A percentile compares a stretch with the other conserved stretches of the same genome.
Conservation (phyloP, 108 stramenopile species). For the Cyclotella distinguenda region DNA sequence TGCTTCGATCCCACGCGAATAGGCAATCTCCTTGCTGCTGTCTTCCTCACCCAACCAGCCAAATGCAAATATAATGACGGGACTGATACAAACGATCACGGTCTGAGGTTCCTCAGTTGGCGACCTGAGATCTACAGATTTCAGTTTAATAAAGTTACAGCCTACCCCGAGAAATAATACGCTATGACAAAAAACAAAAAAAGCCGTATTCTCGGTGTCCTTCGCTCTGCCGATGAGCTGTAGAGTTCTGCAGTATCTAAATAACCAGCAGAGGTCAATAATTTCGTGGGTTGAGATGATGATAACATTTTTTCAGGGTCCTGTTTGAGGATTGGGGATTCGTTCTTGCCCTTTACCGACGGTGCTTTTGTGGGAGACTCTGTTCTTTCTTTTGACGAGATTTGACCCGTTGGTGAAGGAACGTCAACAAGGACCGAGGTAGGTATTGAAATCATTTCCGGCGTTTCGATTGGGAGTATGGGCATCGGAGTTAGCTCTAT, state of each 20-base stretch:
- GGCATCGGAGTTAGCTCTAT: background rate
- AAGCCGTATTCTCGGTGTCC: no score
- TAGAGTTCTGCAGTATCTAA: no score
- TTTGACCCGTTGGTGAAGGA: background rate
- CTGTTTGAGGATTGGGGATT: no score
- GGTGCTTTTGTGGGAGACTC: background rate
- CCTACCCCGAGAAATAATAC: no score
- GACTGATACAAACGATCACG: conserved; percentile 53
- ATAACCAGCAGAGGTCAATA: no score
- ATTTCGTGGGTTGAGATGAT: no score
- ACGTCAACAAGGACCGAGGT: conserved; percentile 3
- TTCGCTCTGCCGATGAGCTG: no score
- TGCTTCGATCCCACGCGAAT: conserved; percentile 29
- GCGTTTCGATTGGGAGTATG: background rate
- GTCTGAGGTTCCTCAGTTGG: conserved; percentile 75
- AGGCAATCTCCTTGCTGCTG: conserved; percentile 17
- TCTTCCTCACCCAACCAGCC: conserved; percentile 18
- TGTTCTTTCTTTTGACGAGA: background rate
- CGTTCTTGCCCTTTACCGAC: background rate
- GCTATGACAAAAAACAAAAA: no score
- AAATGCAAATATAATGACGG: conserved; percentile 44
- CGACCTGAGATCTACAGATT: no score
- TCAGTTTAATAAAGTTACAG: no score
- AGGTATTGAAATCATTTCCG: conserved; percentile 1
- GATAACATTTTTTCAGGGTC: no score